Evolutionary conservation across 2,329 filamentous ascomycete species (phyloP).

Genomic region (Daldinia eschscholtzii): DNA sequence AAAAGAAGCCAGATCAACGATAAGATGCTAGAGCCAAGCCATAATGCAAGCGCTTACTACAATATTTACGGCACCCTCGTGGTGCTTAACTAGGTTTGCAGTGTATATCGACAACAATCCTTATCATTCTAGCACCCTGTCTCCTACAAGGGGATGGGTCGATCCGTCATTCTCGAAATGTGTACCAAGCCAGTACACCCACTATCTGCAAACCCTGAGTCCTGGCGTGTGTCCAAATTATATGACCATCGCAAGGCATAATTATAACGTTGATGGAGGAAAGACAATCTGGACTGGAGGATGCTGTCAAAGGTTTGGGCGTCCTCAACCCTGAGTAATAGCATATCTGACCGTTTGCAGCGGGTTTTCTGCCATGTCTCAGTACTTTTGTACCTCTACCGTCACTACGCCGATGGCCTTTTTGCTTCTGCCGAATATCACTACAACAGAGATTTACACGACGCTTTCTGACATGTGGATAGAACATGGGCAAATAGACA

Average conservation of each 20-base stretch:
- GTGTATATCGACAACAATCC: conserved; percentile 47
- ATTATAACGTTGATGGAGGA: conserved; percentile 24
- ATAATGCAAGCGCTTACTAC: conserved; percentile 48
- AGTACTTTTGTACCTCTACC: conserved; percentile 47
- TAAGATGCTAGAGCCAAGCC: not conserved
- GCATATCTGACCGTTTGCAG: conserved; percentile 38
- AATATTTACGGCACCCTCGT: conserved; percentile 46
- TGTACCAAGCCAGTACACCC: conserved; percentile 48
- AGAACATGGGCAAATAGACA: conserved; percentile 50
- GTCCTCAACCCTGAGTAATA: not conserved
- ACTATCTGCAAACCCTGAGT: conserved; percentile 48
- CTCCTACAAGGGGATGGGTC: conserved; percentile 51
- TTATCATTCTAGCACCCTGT: conserved; percentile 45
- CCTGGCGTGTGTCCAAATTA: conserved; percentile 50
- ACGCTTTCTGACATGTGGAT: conserved; percentile 48
- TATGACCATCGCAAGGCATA: conserved; percentile 47
- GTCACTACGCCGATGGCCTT: conserved; percentile 50
- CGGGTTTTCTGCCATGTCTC: conserved; percentile 47
- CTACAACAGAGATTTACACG: conserved; percentile 50
- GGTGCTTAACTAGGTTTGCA: conserved; percentile 49
- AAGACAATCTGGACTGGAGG: conserved; percentile 48
- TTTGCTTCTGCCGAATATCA: conserved; percentile 49
- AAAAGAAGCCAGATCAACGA: not conserved
- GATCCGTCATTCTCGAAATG: conserved; percentile 51
- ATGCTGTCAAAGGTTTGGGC: conserved; percentile 50